Percentiles rank a stretch among this genome's conserved stretches.
Evolutionary conservation across 768 basidiomycete species (phyloP).

Genomic region (Exidia glandulosa): DNA sequence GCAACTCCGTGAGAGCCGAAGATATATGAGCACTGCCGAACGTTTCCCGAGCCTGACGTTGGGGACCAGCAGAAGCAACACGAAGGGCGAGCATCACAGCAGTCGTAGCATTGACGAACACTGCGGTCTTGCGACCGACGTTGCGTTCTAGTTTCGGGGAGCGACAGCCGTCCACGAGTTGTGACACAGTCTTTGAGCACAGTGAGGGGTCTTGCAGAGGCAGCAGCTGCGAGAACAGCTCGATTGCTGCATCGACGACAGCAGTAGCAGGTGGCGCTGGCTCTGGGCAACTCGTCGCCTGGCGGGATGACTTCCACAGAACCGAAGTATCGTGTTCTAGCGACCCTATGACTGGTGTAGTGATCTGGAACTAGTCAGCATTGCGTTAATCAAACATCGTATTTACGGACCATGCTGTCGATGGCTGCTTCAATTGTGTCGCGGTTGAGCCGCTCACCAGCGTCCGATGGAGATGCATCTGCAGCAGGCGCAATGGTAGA

Average conservation of each 20-base stretch:
- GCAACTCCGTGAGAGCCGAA: slow-evolving; percentile 48
- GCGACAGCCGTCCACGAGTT: slow-evolving; percentile 51
- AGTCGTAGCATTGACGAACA: slow-evolving; percentile 66
- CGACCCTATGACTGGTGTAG: slow-evolving; percentile 69
- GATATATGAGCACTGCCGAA: slow-evolving; percentile 59
- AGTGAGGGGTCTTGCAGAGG: slow-evolving; percentile 62
- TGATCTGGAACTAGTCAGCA: slow-evolving; percentile 33
- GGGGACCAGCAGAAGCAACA: slow-evolving; percentile 34
- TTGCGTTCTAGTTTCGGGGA: slow-evolving; percentile 82
- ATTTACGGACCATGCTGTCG: slow-evolving; percentile 53
- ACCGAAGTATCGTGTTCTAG: slow-evolving; percentile 35
- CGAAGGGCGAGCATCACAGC: slow-evolving; percentile 65
- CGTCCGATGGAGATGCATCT: slow-evolving; percentile 15
- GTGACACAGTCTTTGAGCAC: slow-evolving; percentile 41
- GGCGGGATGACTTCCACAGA: slow-evolving; percentile 10
- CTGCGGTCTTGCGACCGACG: slow-evolving; percentile 73
- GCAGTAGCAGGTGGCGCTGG: slow-evolving; percentile 69
- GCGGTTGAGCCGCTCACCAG: slow-evolving; percentile 47
- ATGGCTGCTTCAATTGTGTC: slow-evolving; percentile 76
- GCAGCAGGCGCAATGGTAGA: slow-evolving; percentile 18
- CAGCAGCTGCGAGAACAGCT: slow-evolving; percentile 70
- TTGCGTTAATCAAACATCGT: neutral
- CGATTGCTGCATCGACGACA: slow-evolving; percentile 82
- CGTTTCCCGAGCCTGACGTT: slow-evolving; percentile 51
- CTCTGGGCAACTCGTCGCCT: slow-evolving; percentile 40